Evolutionary conservation across 2,329 filamentous ascomycete genomes (phyloP).

Genomic region (Diplocarpon rosae): DNA sequence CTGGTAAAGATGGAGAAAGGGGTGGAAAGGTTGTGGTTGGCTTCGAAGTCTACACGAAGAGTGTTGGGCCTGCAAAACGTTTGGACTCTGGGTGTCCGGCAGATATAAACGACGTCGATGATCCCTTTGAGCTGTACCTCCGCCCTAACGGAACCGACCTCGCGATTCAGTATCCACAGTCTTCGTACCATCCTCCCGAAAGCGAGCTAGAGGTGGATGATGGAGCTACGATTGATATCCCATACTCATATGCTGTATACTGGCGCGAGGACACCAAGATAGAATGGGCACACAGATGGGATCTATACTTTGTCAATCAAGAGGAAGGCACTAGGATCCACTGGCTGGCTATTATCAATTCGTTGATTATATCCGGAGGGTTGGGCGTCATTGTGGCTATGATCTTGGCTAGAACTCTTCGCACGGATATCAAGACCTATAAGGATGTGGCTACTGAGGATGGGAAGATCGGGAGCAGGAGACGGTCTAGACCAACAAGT

Average conservation of each 20-base stretch:
- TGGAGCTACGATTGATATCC: conserved; percentile 57
- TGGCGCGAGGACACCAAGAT: conserved; percentile 72
- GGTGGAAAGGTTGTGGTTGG: conserved; percentile 75
- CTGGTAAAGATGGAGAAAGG: conserved; percentile 54
- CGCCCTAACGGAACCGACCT: conserved; percentile 48
- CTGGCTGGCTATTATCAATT: conserved; percentile 83
- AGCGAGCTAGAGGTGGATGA: conserved; percentile 49
- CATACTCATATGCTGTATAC: conserved; percentile 84
- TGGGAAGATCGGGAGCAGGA: conserved; percentile 46
- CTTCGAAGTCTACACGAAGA: conserved; percentile 86
- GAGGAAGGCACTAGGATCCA: conserved; percentile 73
- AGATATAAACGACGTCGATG: conserved; percentile 50
- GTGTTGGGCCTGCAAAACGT: conserved; percentile 51
- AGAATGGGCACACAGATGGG: conserved; percentile 79
- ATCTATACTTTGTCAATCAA: conserved; percentile 81
- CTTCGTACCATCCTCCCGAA: conserved; percentile 45
- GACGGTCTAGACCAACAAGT: conserved; percentile 32
- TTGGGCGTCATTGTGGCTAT: conserved; percentile 71
- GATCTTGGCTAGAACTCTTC: conserved; percentile 68
- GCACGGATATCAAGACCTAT: conserved; percentile 66
- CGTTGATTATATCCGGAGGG: conserved; percentile 69
- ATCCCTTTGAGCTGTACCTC: conserved; percentile 59
- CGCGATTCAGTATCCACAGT: conserved; percentile 42
- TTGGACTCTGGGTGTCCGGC: conserved; percentile 55
- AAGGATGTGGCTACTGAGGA: conserved; percentile 57